phyloP scores from a whole-genome alignment of 257 asterid species.

The Coffea canephora region DNA sequence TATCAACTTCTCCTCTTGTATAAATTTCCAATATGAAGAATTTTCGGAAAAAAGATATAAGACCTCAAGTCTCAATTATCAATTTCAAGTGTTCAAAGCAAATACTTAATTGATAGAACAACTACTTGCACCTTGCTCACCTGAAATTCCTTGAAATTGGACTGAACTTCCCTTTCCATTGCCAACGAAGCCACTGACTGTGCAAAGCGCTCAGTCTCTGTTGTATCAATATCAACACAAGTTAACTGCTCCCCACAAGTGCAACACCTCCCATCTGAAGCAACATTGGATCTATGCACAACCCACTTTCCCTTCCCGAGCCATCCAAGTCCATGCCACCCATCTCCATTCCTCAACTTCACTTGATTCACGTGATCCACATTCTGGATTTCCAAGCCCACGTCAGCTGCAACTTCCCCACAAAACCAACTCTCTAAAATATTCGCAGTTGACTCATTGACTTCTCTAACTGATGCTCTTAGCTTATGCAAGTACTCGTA shows the following conservation, averaged over 20 bases:
- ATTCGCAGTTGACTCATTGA: slow-evolving; percentile 54
- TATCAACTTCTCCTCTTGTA: background rate
- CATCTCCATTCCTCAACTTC: slow-evolving; percentile 66
- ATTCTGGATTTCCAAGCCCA: slow-evolving; percentile 40
- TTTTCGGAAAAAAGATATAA: background rate
- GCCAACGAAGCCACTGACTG: slow-evolving; percentile 81
- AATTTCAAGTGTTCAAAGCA: background rate
- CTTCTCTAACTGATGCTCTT: slow-evolving; percentile 49
- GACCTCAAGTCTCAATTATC: background rate
- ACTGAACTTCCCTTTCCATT: slow-evolving; percentile 67
- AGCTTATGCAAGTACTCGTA: slow-evolving; percentile 84
- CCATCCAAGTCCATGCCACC: slow-evolving; percentile 98
- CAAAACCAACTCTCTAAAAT: slow-evolving; percentile 67
- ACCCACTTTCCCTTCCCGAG: slow-evolving; percentile 80
- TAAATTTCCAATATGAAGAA: background rate
- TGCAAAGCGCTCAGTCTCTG: slow-evolving; percentile 71
- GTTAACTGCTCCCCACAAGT: slow-evolving; percentile 58
- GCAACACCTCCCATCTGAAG: slow-evolving; percentile 56
- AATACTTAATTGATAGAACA: background rate
- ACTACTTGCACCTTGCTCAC: slow-evolving; percentile 30
- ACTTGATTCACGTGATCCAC: slow-evolving; percentile 56
- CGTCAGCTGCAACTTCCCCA: slow-evolving; percentile 47
- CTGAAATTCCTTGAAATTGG: slow-evolving; percentile 81
- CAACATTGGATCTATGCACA: slow-evolving; percentile 41
- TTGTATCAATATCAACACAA: slow-evolving; percentile 68